Base-by-base conservation (phyloP, 1,139 yeast species). In the Protomyces inundatus region DNA sequence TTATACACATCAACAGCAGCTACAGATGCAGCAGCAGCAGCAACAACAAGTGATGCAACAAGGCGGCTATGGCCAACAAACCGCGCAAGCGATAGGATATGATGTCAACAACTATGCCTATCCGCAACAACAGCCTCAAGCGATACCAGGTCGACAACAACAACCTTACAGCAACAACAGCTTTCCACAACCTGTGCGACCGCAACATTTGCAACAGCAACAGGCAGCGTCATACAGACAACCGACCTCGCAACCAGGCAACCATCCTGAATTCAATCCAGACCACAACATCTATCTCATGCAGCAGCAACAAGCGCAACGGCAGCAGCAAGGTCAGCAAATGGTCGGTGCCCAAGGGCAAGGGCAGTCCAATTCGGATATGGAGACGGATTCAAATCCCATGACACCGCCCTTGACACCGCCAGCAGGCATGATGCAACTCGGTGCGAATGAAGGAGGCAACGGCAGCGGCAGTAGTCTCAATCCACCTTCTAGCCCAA, bases 361-460 rank as follows among this genome's bases (percentile, higher is more conserved):
- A 34, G 62, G 50, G 12, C 56, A 23, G 5, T 42, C 34, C 34
- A 36, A 23, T 35, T 52, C 62, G 12, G 62, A 58, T 7, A 58
- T 58, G 62, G 53, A 55, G 16, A 55, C 56, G 36, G 53, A 55
- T 37, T 55, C 53, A 39, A 52, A 58, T 23, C 62, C 62, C 3
- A 58, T 58, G 52, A 58, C 62, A 5, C 62, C 62, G 32, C 62
- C 62, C 9, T 56, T 51, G 16, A 58, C 62, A 3, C 62, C 62
- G 34, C 62, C 62, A 7, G 52, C 42, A 5, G 54, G 62, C 35
- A 52, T 39, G 40, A 40, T 16, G 48, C 42, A 39, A 14, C 14
- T 14, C 14, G 16, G 14, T 12, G 9, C 30, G 6, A 42, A 42
- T 42, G 32, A 10, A 10, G 16, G 32, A 14, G 32, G 48, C 33